Evolutionary conservation across 2,329 filamentous ascomycete genomes (phyloP).

Genomic region (Colletotrichum sp.): DNA sequence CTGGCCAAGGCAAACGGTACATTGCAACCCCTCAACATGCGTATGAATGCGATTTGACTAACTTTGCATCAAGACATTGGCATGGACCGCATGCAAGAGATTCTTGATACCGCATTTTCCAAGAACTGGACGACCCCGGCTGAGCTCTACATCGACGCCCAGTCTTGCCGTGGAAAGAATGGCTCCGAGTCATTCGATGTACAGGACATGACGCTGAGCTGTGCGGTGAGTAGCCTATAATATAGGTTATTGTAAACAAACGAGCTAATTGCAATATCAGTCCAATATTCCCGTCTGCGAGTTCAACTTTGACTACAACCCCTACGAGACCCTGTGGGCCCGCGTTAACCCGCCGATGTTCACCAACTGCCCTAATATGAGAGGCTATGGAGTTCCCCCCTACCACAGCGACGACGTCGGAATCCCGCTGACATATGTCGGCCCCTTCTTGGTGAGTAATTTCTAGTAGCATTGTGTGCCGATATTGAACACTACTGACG

Average conservation of each 20-base stretch:
- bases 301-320: slow-evolving; percentile 5
- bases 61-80: not conserved
- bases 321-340: not conserved
- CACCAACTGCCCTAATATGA: not conserved
- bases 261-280: not conserved
- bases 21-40: not conserved
- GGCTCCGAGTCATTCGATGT: not conserved
- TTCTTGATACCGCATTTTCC: not conserved
- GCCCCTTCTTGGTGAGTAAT: not conserved
- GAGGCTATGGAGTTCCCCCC: not conserved
- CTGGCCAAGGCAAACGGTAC: not conserved
- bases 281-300: slow-evolving; percentile 5
- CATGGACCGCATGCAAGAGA: not conserved
- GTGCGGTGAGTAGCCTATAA: not conserved
- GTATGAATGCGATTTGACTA: not conserved
- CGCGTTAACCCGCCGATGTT: not conserved
- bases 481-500: not conserved
- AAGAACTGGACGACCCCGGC: slow-evolving; percentile 9
- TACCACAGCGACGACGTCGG: not conserved
- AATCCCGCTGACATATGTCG: not conserved
- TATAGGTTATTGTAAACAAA: rapidly evolving
- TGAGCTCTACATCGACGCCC: not conserved
- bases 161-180: not conserved
- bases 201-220: not conserved
- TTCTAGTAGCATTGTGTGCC: rapidly evolving